A percentile compares a stretch with the other conserved stretches of the same genome.
Evolutionary conservation across 768 basidiomycete species (phyloP).

Genomic region (Hirschioporus abietinus): DNA sequence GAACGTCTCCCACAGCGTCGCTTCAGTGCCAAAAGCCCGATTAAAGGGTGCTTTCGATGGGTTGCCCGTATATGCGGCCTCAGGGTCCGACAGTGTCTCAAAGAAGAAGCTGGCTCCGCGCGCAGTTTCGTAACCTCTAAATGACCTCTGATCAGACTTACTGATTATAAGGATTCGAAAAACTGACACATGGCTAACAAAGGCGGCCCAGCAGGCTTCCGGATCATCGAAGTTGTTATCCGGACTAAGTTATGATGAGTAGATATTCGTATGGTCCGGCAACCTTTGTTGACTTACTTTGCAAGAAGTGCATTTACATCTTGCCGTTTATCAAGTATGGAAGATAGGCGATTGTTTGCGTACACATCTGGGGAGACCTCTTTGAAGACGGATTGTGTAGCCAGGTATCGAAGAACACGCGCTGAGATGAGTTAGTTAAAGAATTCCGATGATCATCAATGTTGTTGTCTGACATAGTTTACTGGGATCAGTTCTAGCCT

Average conservation of each 20-base stretch:
- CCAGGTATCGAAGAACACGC: conserved; percentile 25
- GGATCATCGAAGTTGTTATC: conserved; percentile 62
- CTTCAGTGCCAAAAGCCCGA: conserved; percentile 53
- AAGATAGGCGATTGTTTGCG: conserved; percentile 31
- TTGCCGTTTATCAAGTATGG: conserved; percentile 23
- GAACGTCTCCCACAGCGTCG: conserved; percentile 26
- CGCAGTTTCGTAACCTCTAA: conserved; percentile 68
- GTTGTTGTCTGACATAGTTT: conserved; percentile 45
- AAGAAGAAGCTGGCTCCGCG: conserved; percentile 71
- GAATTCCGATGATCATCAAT: conserved; percentile 2
- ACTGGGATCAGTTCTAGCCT: conserved; percentile 23
- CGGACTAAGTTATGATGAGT: conserved; percentile 33
- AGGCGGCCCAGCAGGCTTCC: conserved; percentile 57
- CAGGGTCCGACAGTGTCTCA: conserved; percentile 27
- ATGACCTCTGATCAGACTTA: conserved; percentile 2
- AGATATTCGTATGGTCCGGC: background rate
- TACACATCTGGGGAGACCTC: conserved; percentile 24
- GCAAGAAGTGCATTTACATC: conserved; percentile 2
- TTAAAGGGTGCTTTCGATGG: conserved; percentile 65
- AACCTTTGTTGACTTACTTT: background rate
- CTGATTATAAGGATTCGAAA: background rate
- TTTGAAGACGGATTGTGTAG: conserved; percentile 19
- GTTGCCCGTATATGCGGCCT: conserved; percentile 15
- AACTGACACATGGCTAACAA: conserved; percentile 58
- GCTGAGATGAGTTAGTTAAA: conserved; percentile 14